phyloP scores from a whole-genome alignment of 208 protist genomes.

The Strigomonas culicis region DNA sequence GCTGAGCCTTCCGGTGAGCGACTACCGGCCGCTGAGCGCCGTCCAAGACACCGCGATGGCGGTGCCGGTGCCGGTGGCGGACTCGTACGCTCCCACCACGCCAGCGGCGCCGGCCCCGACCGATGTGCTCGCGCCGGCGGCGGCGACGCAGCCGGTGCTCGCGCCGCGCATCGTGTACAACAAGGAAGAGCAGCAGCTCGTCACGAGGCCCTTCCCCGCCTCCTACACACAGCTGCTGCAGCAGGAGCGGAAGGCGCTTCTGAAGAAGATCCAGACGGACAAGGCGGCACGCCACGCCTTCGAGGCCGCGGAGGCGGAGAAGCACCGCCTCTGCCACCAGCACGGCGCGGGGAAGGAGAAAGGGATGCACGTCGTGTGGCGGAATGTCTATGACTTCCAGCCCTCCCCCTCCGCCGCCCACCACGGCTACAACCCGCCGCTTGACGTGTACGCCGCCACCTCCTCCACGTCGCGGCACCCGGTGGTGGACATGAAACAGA shows the following conservation, averaged over 20 bases:
- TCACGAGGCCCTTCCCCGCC: slow-evolving; percentile 21
- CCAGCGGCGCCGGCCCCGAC: slow-evolving; percentile 11
- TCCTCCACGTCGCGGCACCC: slow-evolving; percentile 15
- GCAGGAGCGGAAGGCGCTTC: no score
- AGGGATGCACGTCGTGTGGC: slow-evolving; percentile 12
- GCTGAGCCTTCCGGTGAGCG: no score
- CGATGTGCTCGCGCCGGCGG: slow-evolving; percentile 10
- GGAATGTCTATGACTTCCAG: slow-evolving; percentile 51
- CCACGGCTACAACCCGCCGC: slow-evolving; percentile 13
- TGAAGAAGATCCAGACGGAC: no score
- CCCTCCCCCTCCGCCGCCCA: slow-evolving; percentile 38
- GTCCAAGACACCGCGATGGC: background rate
- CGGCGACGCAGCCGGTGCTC: slow-evolving; percentile 22
- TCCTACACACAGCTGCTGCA: background rate
- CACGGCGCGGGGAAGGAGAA: background rate
- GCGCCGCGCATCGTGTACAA: slow-evolving; percentile 36
- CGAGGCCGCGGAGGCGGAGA: background rate
- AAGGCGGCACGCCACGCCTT: background rate
- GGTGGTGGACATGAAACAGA: background rate
- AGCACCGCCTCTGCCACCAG: background rate
- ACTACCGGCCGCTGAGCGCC: background rate
- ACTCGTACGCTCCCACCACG: background rate
- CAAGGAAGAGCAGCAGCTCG: slow-evolving; percentile 23
- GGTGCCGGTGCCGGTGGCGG: background rate
- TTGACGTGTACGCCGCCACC: slow-evolving; percentile 11